Percentiles rank a stretch among this genome's conserved stretches.
phyloP scores from a whole-genome alignment of 106 monocot species.

The Chionographis japonica region DNA sequence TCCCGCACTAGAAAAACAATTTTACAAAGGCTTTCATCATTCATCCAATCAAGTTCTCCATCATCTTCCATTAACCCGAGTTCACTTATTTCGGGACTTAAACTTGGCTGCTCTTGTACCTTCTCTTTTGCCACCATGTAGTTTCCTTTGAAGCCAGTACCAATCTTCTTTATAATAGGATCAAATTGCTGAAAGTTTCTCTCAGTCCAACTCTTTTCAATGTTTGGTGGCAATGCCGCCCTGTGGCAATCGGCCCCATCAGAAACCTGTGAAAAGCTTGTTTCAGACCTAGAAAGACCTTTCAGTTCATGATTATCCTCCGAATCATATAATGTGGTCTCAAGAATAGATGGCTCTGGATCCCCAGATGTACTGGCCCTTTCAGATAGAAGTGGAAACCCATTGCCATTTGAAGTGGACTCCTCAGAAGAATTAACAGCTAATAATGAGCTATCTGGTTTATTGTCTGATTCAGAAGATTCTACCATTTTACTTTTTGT shows the following conservation, averaged over 20 bases:
- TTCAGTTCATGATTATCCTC: background rate
- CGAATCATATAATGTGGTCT: background rate
- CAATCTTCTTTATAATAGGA: constrained; percentile 51
- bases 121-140: constrained; percentile 69
- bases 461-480: background rate
- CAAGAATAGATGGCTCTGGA: background rate
- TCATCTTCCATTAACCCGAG: constrained; percentile 28
- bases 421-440: background rate
- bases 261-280: constrained; percentile 11
- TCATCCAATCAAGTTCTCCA: constrained; percentile 86
- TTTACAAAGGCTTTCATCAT: constrained; percentile 62
- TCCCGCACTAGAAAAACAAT: constrained; percentile 80
- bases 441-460: background rate
- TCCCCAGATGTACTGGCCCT: constrained; percentile 7
- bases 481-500: background rate
- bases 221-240: constrained; percentile 2
- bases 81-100: constrained; percentile 38
- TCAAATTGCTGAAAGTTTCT: constrained; percentile 60
- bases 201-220: constrained; percentile 45
- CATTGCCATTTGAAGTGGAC: background rate
- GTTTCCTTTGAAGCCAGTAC: constrained; percentile 59
- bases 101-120: constrained; percentile 21
- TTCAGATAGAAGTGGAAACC: background rate
- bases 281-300: constrained; percentile 7
- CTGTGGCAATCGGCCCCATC: background rate